Percentiles rank a stretch among this genome's conserved stretches.
Conservation (phyloP, 805 yeast species). For the Saccharomycopsis schoenii region DNA sequence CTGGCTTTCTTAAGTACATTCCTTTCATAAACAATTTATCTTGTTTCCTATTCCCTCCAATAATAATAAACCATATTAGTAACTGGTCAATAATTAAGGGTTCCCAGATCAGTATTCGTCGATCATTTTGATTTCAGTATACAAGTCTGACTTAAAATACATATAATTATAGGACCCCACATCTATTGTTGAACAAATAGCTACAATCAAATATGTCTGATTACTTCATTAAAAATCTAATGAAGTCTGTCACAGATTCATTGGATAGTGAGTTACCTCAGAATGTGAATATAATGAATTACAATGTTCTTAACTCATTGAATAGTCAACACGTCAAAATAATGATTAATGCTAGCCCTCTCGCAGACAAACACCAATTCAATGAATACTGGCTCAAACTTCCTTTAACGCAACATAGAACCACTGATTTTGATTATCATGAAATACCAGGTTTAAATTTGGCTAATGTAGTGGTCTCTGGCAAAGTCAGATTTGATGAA, state of each 20-base stretch:
- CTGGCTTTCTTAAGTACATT: too few species aligned
- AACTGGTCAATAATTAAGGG: too few species aligned
- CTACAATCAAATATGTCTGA: background rate
- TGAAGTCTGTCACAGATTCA: constrained; percentile 1
- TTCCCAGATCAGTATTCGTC: too few species aligned
- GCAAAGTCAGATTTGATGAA: constrained; percentile 68
- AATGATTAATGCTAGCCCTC: constrained; percentile 35
- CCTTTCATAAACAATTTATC: too few species aligned
- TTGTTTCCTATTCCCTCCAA: too few species aligned
- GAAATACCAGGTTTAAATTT: constrained; percentile 27
- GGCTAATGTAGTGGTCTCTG: constrained; percentile 24
- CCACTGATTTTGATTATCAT: constrained; percentile 34
- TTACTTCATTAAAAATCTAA: background rate
- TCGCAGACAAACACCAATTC: constrained; percentile 30
- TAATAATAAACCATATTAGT: too few species aligned
- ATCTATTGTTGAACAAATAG: background rate
- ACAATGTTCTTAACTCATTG: constrained; percentile 1
- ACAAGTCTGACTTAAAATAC: too few species aligned
- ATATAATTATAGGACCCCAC: background rate
- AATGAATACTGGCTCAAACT: constrained; percentile 35
- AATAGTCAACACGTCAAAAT: constrained; percentile 21
- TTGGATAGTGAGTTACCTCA: constrained; percentile 11
- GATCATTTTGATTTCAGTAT: too few species aligned
- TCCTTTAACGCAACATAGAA: constrained; percentile 33
- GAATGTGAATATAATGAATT: background rate